Percentiles rank a stretch among this genome's conserved stretches.
These are phyloP conservation scores for Tulasnella calospora DNA, from an alignment of 768 basidiomycete genomes.

Conservation along the genomic window DNA sequence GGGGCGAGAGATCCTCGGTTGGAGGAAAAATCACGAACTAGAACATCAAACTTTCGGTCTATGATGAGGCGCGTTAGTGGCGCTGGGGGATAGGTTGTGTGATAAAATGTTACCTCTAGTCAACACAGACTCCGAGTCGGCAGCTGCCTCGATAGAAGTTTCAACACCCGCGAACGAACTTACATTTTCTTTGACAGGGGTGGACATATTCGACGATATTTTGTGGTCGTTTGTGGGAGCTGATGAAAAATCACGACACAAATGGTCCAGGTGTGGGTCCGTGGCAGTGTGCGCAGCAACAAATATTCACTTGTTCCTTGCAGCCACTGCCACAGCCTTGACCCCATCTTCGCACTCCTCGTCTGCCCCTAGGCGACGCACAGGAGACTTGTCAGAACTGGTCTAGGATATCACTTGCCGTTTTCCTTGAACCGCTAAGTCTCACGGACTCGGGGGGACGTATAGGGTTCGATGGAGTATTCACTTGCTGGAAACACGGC, in stretches of 20 bases:
- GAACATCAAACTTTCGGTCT: not conserved
- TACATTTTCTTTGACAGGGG: not conserved
- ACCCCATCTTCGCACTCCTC: not conserved
- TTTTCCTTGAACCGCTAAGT: no score
- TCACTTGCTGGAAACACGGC: no score
- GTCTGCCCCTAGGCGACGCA: no score
- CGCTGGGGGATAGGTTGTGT: no score
- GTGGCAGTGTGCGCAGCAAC: not conserved
- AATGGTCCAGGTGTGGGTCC: no score
- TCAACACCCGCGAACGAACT: not conserved
- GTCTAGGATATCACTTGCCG: no score
- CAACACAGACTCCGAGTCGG: not conserved
- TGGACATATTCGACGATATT: not conserved
- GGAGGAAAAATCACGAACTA: not conserved
- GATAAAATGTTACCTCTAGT: not conserved
- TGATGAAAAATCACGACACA: not conserved
- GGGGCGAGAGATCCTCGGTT: not conserved
- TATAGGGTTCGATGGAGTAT: no score
- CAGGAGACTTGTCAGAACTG: no score
- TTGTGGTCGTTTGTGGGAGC: not conserved
- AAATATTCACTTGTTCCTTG: not conserved
- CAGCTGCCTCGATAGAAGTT: not conserved
- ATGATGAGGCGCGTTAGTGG: not conserved
- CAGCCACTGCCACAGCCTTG: not conserved
- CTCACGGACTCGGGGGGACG: no score